A percentile compares a stretch with the other conserved stretches of the same genome.
These are phyloP conservation scores for Ogataea ganodermae DNA, from an alignment of 805 yeast species.

Conservation along the genomic window DNA sequence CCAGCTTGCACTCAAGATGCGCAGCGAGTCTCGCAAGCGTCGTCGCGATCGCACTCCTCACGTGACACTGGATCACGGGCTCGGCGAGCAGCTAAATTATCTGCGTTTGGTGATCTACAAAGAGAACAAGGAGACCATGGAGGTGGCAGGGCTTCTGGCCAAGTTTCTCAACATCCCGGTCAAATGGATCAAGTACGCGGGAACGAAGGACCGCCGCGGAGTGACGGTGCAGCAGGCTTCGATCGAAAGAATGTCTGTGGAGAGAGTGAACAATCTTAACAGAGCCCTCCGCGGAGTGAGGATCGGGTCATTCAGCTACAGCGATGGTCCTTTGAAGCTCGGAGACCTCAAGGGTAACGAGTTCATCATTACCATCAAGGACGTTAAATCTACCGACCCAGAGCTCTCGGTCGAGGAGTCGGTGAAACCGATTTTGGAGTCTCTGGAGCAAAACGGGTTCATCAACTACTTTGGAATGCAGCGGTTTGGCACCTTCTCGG, in stretches of 20 bases:
- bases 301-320: slow-evolving; percentile 77
- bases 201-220: slow-evolving; percentile 96
- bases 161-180: slow-evolving; percentile 76
- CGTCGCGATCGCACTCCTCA: slow-evolving; percentile 42
- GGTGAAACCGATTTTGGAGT: slow-evolving; percentile 53
- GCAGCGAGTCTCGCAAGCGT: slow-evolving; percentile 12
- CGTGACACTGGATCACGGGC: slow-evolving; percentile 61
- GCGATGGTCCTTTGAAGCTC: slow-evolving; percentile 59
- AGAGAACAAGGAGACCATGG: slow-evolving; percentile 97
- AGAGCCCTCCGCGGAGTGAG: slow-evolving; percentile 73
- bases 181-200: slow-evolving; percentile 76
- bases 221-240: slow-evolving; percentile 86
- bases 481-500: slow-evolving; percentile 93
- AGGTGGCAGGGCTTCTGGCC: slow-evolving; percentile 75
- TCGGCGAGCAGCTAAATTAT: slow-evolving; percentile 70
- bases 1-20: slow-evolving; percentile 52
- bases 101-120: slow-evolving; percentile 82
- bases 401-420: slow-evolving; percentile 43
- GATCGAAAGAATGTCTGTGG: slow-evolving; percentile 66
- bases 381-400: slow-evolving; percentile 48
- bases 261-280: slow-evolving; percentile 75
- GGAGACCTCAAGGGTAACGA: slow-evolving; percentile 92
- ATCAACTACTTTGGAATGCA: slow-evolving; percentile 98
- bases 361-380: slow-evolving; percentile 81
- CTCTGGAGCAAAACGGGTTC: slow-evolving; percentile 70